phyloP scores from a whole-genome alignment of 352 stramenopile species.

The Phytophthora sp. region DNA sequence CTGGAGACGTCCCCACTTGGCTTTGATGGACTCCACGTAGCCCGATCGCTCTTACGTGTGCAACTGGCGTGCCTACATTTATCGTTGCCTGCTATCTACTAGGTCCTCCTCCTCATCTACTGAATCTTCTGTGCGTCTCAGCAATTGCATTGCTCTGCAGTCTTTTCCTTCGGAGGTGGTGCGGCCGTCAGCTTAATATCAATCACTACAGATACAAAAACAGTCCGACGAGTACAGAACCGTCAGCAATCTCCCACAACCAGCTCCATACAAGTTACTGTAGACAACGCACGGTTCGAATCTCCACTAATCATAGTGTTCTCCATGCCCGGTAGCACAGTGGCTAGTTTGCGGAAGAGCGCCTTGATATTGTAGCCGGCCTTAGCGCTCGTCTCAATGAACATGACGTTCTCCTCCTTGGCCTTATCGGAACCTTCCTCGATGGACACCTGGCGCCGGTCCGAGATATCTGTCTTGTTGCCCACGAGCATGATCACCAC shows the following conservation, averaged over 20 bases:
- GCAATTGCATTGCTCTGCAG: slow-evolving; percentile 75
- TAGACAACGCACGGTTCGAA: slow-evolving; percentile 82
- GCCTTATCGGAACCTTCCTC: slow-evolving; percentile 98
- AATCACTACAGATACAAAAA: slow-evolving; percentile 61
- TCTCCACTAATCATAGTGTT: slow-evolving; percentile 90
- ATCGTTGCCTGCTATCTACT: slow-evolving; percentile 28
- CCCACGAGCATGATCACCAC: slow-evolving; percentile 99
- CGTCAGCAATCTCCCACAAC: no score
- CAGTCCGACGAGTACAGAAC: slow-evolving; percentile 13
- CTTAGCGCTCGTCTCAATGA: slow-evolving; percentile 99
- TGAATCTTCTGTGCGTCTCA: slow-evolving; percentile 37
- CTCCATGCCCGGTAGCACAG: slow-evolving; percentile 96
- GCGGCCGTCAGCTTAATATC: slow-evolving; percentile 90
- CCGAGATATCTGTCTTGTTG: slow-evolving; percentile 99
- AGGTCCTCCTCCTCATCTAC: slow-evolving; percentile 26
- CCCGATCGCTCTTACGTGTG: slow-evolving; percentile 16
- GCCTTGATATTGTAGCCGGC: slow-evolving; percentile 98
- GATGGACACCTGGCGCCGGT: slow-evolving; percentile 96
- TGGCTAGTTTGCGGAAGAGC: slow-evolving; percentile 99
- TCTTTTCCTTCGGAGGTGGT: slow-evolving; percentile 76
- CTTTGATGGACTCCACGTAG: no score
- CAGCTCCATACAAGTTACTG: no score
- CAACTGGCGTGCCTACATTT: slow-evolving; percentile 31
- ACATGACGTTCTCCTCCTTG: slow-evolving; percentile 98
- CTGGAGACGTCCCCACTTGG: slow-evolving; percentile 8